Percentiles rank a stretch among this genome's conserved stretches.
These are phyloP conservation scores for Diphasiastrum complanatum DNA, from an alignment of 83 land plant species.

Conservation along the genomic window DNA sequence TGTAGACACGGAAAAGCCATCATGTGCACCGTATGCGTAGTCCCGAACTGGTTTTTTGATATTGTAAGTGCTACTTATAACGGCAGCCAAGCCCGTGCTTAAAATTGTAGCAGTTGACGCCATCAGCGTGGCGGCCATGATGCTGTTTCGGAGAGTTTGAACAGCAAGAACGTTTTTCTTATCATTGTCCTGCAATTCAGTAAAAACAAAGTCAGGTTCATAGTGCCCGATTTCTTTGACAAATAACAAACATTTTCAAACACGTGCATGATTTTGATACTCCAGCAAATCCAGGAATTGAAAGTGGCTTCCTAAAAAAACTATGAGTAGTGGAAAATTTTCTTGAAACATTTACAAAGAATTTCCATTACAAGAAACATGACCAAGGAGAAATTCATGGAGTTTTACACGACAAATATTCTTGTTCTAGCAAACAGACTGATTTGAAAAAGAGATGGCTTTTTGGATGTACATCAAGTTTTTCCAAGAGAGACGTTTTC, in stretches of 20 bases:
- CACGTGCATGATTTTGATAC: not conserved
- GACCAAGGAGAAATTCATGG: too few species aligned
- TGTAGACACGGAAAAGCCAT: slow-evolving; percentile 47
- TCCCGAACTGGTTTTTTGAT: slow-evolving; percentile 26
- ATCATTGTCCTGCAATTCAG: slow-evolving; percentile 32
- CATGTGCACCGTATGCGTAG: slow-evolving; percentile 52
- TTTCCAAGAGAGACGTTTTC: too few species aligned
- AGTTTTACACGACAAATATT: too few species aligned
- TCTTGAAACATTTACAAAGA: too few species aligned
- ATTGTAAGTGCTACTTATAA: slow-evolving; percentile 31
- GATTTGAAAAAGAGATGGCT: too few species aligned
- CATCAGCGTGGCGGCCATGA: slow-evolving; percentile 44
- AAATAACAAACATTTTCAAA: not conserved
- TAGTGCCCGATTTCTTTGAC: not conserved
- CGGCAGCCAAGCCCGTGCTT: slow-evolving; percentile 27
- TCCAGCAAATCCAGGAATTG: too few species aligned
- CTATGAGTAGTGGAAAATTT: too few species aligned
- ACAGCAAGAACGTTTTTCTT: slow-evolving; percentile 45
- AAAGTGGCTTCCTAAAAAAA: too few species aligned
- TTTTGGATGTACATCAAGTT: too few species aligned
- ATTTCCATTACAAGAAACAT: too few species aligned
- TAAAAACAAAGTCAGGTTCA: not conserved
- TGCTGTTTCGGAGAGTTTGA: slow-evolving; percentile 38
- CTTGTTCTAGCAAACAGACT: too few species aligned
- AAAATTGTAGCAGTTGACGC: slow-evolving; percentile 37